phyloP scores from a whole-genome alignment of 2,329 filamentous ascomycete species.

The Camillea tinctor region DNA sequence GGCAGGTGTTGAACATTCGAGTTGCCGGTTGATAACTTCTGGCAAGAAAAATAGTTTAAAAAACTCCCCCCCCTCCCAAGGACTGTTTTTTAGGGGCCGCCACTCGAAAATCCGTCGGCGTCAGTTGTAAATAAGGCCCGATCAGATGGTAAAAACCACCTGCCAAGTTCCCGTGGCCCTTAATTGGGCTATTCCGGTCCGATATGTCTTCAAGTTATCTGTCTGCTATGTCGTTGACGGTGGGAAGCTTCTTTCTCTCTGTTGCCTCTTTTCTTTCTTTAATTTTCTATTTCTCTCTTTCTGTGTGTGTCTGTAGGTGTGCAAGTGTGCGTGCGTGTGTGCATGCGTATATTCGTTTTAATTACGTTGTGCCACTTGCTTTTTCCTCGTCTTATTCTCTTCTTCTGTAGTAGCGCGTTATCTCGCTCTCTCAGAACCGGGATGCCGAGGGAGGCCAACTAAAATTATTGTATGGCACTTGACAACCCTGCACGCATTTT shows the following conservation, averaged over 20 bases:
- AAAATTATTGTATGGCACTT: slow-evolving; percentile 22
- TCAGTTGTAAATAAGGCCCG: slow-evolving; percentile 3
- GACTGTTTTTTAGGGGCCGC: background rate
- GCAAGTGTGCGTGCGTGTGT: background rate
- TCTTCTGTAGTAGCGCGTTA: slow-evolving; percentile 14
- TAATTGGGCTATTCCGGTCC: too few species aligned
- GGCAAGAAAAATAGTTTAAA: background rate
- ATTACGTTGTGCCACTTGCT: background rate
- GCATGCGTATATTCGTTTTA: slow-evolving; percentile 2
- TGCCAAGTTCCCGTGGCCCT: background rate
- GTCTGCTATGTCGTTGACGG: too few species aligned
- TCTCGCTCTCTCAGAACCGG: slow-evolving; percentile 16
- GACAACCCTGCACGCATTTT: slow-evolving; percentile 26
- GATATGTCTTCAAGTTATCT: too few species aligned
- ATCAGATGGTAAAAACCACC: background rate
- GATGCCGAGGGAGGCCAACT: slow-evolving; percentile 25
- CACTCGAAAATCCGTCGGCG: slow-evolving; percentile 2
- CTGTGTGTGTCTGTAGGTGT: too few species aligned
- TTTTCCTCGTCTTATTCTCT: background rate
- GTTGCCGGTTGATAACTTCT: slow-evolving; percentile 6
- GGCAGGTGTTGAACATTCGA: background rate
- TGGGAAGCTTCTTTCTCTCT: background rate
- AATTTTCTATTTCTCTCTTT: background rate
- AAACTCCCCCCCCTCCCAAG: background rate
- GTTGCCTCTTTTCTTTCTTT: background rate